Evolutionary conservation across 2,329 filamentous ascomycete species (phyloP), one percentile per base, ranked within the genome.

Genomic region (Scedosporium aurantiacum): DNA sequence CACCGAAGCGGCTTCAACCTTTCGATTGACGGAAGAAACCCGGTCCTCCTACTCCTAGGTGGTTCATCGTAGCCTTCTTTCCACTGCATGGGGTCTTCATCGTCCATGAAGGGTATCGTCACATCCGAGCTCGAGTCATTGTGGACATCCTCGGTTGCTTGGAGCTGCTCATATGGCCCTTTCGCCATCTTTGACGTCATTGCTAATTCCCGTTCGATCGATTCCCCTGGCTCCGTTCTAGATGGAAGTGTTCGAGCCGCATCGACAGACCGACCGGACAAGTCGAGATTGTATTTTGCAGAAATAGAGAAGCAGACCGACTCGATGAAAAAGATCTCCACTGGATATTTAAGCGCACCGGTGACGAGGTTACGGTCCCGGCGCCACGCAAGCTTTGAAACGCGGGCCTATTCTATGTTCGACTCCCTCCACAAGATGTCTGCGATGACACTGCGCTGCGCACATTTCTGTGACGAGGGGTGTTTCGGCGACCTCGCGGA

Each of bases 1-100:
- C 72, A 65, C 47, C 63, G 27, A n/a, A 60, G 3, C 16, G 43
- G 43, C n/a, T 40, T 50, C 21, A 60, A n/a, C 27, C 18, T 60
- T 25, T 37, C 14, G 2, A n/a, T n/a, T 14, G 55, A 16, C 21
- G 50, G 43, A 23, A 37, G 25, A 23, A 60, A 10, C n/a, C 23
- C 25, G n/a, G 45, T n/a, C 12, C 21, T 27, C 50, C 50, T 23
- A n/a, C 47, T 43, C 5, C 18, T 16, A 14, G 12, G 27, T 28
- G 37, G 25, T 28, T 12, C 18, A 14, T 61, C 50, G 18, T 56
- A 55, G 12, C 59, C 40, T 14, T 55, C 59, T 40, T 61, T 43
- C 59, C 47, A 61, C 18, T 25, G 32, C 25, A n/a, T 37, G 1
- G 52, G 32, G 16, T 61, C 50, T 50, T 61, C 47, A 25, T 25